These are phyloP conservation scores for Dalbergia cochinchinensis DNA, from an alignment of 306 rosid species.

Conservation along the genomic window DNA sequence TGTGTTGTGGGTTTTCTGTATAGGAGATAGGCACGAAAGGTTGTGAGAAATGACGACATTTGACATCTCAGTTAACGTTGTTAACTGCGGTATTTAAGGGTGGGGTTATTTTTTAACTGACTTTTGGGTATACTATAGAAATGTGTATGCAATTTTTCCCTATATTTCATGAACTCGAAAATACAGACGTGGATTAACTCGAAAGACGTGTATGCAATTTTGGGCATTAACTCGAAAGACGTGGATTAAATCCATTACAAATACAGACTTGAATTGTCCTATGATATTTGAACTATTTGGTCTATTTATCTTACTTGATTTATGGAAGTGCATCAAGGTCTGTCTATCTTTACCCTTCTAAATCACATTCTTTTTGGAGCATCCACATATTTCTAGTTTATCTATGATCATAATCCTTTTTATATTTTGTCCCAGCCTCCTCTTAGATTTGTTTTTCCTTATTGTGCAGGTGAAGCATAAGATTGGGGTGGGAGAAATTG, in stretches of 20 bases:
- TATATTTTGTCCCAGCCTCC: not conserved
- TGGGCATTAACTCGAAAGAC: too few species aligned
- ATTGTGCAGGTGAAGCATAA: slow-evolving; percentile 82
- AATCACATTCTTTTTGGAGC: not conserved
- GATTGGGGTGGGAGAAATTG: slow-evolving; percentile 81
- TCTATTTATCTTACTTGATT: not conserved
- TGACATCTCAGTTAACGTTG: too few species aligned
- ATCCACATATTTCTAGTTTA: not conserved
- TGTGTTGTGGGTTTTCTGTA: too few species aligned
- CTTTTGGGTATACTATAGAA: too few species aligned
- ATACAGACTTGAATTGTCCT: not conserved
- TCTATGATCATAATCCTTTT: not conserved
- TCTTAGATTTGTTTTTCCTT: not conserved
- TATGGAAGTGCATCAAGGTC: not conserved
- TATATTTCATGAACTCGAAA: not conserved
- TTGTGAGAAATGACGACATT: too few species aligned
- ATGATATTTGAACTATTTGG: not conserved
- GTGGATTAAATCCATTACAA: too few species aligned
- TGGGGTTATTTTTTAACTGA: too few species aligned
- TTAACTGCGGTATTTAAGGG: too few species aligned
- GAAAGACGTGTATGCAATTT: too few species aligned
- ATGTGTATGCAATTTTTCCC: not conserved
- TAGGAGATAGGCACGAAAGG: too few species aligned
- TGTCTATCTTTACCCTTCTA: not conserved
- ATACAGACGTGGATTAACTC: too few species aligned